These are phyloP conservation scores for Penicillium odoratum DNA, from an alignment of 495 filamentous ascomycete species.

Conservation along the genomic window DNA sequence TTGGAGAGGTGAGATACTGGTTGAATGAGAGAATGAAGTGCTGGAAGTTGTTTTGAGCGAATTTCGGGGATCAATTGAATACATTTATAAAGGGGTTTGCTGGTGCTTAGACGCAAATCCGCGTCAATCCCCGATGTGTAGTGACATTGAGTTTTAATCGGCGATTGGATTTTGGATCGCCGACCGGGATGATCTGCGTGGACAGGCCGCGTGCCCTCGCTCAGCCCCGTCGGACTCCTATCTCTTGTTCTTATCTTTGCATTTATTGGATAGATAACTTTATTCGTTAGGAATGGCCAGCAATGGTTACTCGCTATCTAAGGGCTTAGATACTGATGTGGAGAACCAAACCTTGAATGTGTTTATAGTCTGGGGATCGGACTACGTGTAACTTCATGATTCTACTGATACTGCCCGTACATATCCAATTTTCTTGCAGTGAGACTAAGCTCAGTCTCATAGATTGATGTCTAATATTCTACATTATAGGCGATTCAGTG, in stretches of 20 bases:
- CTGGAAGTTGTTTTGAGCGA: background rate
- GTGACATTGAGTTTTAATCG: conserved; percentile 18
- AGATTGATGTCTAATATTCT: background rate
- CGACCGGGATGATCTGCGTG: conserved; percentile 1
- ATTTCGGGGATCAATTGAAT: background rate
- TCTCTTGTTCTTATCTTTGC: conserved; percentile 1
- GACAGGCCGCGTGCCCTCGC: background rate
- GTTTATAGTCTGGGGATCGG: no score
- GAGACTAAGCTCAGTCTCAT: no score
- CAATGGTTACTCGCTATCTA: background rate
- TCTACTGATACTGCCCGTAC: background rate
- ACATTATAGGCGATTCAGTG: conserved; percentile 7
- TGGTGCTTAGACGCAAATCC: conserved; percentile 1
- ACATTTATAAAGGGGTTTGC: conserved; percentile 6
- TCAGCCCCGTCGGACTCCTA: conserved; percentile 5
- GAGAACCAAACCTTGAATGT: background rate
- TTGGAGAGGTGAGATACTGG: no score
- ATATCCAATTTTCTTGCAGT: background rate
- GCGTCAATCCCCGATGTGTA: conserved; percentile 16
- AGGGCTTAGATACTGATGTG: background rate
- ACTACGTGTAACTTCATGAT: no score
- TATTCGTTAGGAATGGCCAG: background rate
- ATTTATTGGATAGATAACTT: background rate
- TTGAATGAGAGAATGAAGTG: background rate
- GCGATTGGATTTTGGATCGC: conserved; percentile 12